Base-by-base conservation (phyloP, 192 early-diverging fungal species). In the Diversispora epigaea region DNA sequence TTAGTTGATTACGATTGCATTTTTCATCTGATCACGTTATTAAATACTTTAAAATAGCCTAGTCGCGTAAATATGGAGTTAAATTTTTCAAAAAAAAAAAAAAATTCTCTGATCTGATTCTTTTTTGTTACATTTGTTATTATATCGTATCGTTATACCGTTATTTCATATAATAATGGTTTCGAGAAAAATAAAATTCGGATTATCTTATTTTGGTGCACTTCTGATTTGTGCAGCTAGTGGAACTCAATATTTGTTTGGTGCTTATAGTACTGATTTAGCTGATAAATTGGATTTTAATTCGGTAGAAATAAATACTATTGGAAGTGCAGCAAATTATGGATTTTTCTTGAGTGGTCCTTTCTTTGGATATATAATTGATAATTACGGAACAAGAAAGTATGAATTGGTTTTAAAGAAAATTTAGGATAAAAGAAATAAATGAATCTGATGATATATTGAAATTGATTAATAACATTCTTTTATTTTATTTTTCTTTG, bases 161-260 rank as follows among this genome's bases (percentile, higher is more conserved):
- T 32, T 32, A 32, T 32, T 32, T 32, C 25, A 32, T 32, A 32
- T 32, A n/a, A n/a, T 32, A 49, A 68, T 68, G 66, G 17, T 10
- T 12, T 43, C 22, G 6, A 49, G 71, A 61, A 17, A 3, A 85
- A 46, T 71, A 61, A 49, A 77, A 79, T 73, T 71, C 65, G 85
- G 79, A 32, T 72, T 80, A 12, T 83, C 84, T 22, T 87, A 83
- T 68, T n/a, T 80, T 9, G 80, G 77, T 4, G 82, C 78, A 7
- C 83, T 84, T 65, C 39, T 83, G 46, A 83, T 83, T n/a, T 82
- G 82, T 77, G 76, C 84, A 6, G 82, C 82, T 39, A 85, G 85
- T 22, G 91, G 91, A 25, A 92, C 91, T 7, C 83, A 89, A 8
- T 92, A 89, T 79, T 78, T 92, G 21, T 92, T 89, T 77, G 81